Evolutionary conservation across 2,329 filamentous ascomycete genomes (phyloP).

Genomic region (Dothiorella sarmentorum): DNA sequence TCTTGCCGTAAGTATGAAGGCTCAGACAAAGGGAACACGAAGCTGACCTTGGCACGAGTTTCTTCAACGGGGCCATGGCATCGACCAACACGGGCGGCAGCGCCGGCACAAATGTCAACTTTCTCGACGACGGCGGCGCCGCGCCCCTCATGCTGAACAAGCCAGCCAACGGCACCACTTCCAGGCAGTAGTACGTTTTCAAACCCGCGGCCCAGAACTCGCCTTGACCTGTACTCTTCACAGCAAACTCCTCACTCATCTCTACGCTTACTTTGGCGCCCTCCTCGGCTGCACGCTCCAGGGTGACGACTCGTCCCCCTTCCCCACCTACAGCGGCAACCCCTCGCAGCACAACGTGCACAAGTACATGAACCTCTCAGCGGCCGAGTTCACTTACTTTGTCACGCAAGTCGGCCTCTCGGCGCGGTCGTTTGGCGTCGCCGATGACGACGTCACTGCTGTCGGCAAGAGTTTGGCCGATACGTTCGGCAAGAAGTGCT

Average conservation of each 20-base stretch:
- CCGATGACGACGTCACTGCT: constrained; percentile 48
- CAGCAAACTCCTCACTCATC: constrained; percentile 57
- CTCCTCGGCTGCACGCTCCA: constrained; percentile 43
- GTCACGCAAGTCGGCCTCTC: constrained; percentile 56
- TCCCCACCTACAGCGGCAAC: constrained; percentile 48
- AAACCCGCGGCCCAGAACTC: no score
- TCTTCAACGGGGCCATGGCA: constrained; percentile 52
- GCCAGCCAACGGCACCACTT: constrained; percentile 49
- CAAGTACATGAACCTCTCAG: constrained; percentile 58
- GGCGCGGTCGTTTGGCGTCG: constrained; percentile 57
- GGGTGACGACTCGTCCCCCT: constrained; percentile 25
- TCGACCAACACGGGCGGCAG: constrained; percentile 53
- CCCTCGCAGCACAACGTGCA: constrained; percentile 53
- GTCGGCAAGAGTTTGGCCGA: constrained; percentile 50
- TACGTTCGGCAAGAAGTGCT: constrained; percentile 54
- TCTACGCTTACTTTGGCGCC: constrained; percentile 60
- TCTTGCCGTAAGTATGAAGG: constrained; percentile 48
- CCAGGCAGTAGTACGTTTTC: constrained; percentile 54
- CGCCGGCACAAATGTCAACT: constrained; percentile 53
- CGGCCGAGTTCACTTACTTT: constrained; percentile 56
- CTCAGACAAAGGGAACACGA: neutral
- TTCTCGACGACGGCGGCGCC: constrained; percentile 59
- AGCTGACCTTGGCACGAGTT: neutral
- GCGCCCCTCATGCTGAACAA: constrained; percentile 54
- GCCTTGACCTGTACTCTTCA: no score